Base-by-base conservation (phyloP, 2,329 filamentous ascomycete genomes). In the Xylariaceae sp. region DNA sequence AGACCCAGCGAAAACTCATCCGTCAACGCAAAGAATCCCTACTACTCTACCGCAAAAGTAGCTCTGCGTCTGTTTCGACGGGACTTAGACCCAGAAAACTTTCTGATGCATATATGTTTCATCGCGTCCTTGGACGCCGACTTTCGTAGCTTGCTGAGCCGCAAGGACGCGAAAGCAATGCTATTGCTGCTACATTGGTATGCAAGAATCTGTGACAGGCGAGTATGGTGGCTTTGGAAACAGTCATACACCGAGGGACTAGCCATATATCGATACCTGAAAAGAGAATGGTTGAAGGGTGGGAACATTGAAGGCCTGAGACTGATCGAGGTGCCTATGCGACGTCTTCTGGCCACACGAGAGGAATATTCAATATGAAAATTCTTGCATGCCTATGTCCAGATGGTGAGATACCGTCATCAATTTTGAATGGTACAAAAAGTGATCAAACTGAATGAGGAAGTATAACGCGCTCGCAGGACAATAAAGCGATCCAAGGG, bases 181-280 rank as follows among this genome's bases (percentile, higher is more conserved):
- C 62, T 84, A 11, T 58, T 86, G 34, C 63, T 84, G n/a, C 71
- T 75, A 0, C 80, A 77, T 65, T 86, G 80, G 80, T 81, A 78
- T 62, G 75, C 76, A 10, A 75, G 77, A 54, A 63, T 79, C 13
- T 72, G 69, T 13, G 61, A 68, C 12, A 63, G 68, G 19, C 60
- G 68, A 10, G 53, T 60, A 1, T 82, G 78, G 80, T 82, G 76
- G 74, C 54, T 79, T 13, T 66, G 71, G 42, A 66, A 71, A 46
- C 69, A 79, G 42, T 71, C 74, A n/a, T 49, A 42, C 43, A 53
- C 19, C n/a, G 50, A 53, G 14, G 50, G 50, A 7, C 34, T 48
- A 12, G 50, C 39, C n/a, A 45, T 53, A 17, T 53, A 38, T 17
- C 40, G 36, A 31, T 53, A 53, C 42, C 36, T 53, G 13, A 46